phyloP scores from a whole-genome alignment of 2,329 filamentous ascomycete species.

The Stachybotrys elegans region DNA sequence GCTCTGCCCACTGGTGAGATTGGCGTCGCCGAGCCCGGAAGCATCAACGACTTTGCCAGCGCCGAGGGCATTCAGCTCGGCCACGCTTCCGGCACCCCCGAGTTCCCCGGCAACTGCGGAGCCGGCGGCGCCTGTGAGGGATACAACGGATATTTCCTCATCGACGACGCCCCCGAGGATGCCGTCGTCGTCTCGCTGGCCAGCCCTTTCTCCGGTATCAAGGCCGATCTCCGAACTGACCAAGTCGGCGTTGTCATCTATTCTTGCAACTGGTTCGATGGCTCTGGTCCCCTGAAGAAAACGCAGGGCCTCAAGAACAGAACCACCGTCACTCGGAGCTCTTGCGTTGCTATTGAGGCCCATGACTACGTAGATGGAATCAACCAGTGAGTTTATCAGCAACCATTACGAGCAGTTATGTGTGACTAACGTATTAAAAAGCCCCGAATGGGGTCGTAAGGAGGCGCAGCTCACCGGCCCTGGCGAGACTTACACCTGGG shows the following conservation, averaged over 20 bases:
- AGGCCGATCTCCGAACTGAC: constrained; percentile 64
- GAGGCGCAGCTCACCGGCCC: constrained; percentile 35
- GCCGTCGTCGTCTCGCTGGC: constrained; percentile 50
- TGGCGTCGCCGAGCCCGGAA: constrained; percentile 45
- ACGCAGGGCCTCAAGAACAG: constrained; percentile 48
- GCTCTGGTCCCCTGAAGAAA: constrained; percentile 47
- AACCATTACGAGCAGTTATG: neutral
- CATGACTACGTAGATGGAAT: constrained; percentile 75
- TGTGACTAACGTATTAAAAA: constrained; percentile 12
- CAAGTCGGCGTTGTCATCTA: constrained; percentile 70
- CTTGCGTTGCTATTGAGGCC: constrained; percentile 70
- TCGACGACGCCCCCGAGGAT: constrained; percentile 33
- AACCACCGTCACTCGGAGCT: constrained; percentile 51
- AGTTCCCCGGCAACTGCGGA: constrained; percentile 57
- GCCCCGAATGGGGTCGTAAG: constrained; percentile 39
- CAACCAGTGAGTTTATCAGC: constrained; percentile 50
- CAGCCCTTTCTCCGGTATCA: constrained; percentile 61
- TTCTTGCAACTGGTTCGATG: constrained; percentile 55
- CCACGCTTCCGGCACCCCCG: constrained; percentile 49
- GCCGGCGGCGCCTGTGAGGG: constrained; percentile 62
- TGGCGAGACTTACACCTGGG: constrained; percentile 35
- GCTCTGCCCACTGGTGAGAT: constrained; percentile 59
- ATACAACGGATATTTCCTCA: constrained; percentile 59
- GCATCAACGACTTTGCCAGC: constrained; percentile 64
- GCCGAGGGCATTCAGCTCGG: constrained; percentile 55